These are phyloP conservation scores for Lomentospora prolificans DNA, from an alignment of 2,329 filamentous ascomycete genomes.

Conservation along the genomic window DNA sequence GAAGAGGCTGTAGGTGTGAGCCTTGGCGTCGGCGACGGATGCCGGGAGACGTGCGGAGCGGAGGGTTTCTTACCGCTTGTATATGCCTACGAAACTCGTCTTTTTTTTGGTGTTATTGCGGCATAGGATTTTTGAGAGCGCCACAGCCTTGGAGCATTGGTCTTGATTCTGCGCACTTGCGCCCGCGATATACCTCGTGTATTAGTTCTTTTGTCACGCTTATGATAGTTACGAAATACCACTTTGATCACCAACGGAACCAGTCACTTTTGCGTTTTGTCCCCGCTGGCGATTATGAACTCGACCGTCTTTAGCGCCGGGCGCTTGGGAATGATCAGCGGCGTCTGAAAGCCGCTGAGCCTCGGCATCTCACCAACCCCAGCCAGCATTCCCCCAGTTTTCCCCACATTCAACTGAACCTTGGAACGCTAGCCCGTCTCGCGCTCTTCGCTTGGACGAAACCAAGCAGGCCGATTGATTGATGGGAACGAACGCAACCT, in stretches of 20 bases:
- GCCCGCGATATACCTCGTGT: background rate
- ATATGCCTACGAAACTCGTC: too few relatives aligned
- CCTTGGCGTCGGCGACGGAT: background rate
- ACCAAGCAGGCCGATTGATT: too few relatives aligned
- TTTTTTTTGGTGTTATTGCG: background rate
- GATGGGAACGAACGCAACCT: too few relatives aligned
- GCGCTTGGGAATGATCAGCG: too few relatives aligned
- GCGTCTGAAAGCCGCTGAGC: background rate
- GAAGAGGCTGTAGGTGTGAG: constrained; percentile 23
- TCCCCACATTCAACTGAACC: background rate
- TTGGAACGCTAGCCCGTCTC: background rate
- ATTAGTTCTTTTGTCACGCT: background rate
- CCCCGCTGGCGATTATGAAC: too few relatives aligned
- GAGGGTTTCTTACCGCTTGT: too few relatives aligned
- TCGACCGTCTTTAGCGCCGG: background rate
- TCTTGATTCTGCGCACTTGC: background rate
- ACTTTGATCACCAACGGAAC: background rate
- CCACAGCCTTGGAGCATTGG: background rate
- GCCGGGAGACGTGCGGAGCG: too few relatives aligned
- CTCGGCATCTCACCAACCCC: background rate
- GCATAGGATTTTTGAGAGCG: background rate
- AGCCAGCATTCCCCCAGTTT: background rate
- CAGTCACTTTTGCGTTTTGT: background rate
- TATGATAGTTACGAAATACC: background rate
- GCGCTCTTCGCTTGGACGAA: background rate